Evolutionary conservation across 768 basidiomycete species (phyloP), one percentile per base, ranked within the genome.

Genomic region (Boletus rufocinnamomeus): DNA sequence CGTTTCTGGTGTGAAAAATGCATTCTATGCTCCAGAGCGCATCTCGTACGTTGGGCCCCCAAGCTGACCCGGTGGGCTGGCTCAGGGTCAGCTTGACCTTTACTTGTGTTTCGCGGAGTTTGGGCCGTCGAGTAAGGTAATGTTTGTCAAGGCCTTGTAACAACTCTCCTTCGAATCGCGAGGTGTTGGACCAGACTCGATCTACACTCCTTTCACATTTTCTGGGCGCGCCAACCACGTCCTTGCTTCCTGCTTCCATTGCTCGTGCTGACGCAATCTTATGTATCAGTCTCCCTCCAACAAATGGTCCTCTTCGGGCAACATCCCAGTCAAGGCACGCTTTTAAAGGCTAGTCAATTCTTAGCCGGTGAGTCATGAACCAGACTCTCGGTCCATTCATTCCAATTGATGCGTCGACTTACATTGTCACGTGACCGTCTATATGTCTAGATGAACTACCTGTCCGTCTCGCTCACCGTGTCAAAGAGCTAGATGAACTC

Each of bases 281-380:
- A 4, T 46, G 4, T n/a, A 23, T n/a, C 66, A 92, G 95, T 98
- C 4, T 97, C 95, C 0, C 80, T 98, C 21, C 91, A 97, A 74
- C 96, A 98, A 76, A 98, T 99, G 95, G 93, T 97, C 50, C 82
- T 91, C 54, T 98, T 99, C 69, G 96, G 96, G 0, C 94, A 97
- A 77, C 91, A 98, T 68, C 95, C 96, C 0, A 89, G 86, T 54
- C 93, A 96, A 71, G 96, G 96, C 0, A 99, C 96, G 0, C 80
- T 99, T 13, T 76, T 98, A n/a, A 89, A 88, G 69, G 97, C 92
- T 0, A 88, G 88, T 64, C 92, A 95, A 69, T 96, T 96, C 72
- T 82, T 96, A 4, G 78, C 86, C 58, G 91, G 92, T 91, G 47
- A 50, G 76, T 71, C 4, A 23, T 43, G 17, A 19, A 48, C 32